phyloP scores from a whole-genome alignment of 2,329 filamentous ascomycete species.

The Colletotrichum sp. region DNA sequence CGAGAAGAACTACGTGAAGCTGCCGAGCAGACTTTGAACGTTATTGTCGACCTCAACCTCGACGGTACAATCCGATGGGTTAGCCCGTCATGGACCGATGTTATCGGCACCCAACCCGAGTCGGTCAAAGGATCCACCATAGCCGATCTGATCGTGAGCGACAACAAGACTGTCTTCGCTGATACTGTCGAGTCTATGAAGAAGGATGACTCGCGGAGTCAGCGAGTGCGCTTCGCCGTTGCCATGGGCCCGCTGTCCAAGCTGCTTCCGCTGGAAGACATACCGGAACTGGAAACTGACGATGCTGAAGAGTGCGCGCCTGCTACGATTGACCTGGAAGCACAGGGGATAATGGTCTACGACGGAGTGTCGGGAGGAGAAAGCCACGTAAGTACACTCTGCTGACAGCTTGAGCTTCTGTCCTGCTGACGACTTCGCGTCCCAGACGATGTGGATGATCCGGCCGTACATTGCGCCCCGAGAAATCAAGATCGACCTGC shows the following conservation, averaged over 20 bases:
- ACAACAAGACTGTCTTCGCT: conserved; percentile 80
- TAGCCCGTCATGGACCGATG: conserved; percentile 93
- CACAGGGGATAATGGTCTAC: conserved; percentile 98
- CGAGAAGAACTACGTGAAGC: conserved; percentile 93
- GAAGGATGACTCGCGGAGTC: conserved; percentile 90
- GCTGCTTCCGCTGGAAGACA: conserved; percentile 53
- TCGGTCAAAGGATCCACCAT: conserved; percentile 79
- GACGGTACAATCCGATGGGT: conserved; percentile 94
- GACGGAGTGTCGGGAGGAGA: conserved; percentile 85
- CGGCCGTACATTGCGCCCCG: conserved; percentile 86
- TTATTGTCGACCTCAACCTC: conserved; percentile 91
- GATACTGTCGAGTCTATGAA: conserved; percentile 88
- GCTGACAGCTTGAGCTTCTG: neutral
- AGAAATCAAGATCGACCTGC: conserved; percentile 95
- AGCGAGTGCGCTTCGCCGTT: conserved; percentile 83
- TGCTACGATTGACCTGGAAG: conserved; percentile 80
- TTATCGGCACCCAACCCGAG: conserved; percentile 80
- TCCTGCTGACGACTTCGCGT: neutral
- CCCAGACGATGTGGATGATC: conserved; percentile 99
- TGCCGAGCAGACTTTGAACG: conserved; percentile 94
- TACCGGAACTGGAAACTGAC: conserved; percentile 41
- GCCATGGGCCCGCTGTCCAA: conserved; percentile 73
- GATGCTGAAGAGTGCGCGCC: conserved; percentile 42
- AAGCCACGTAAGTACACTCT: conserved; percentile 75
- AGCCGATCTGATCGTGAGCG: conserved; percentile 77